A percentile compares a stretch with the other conserved stretches of the same genome.
phyloP scores from a whole-genome alignment of 108 stramenopile genomes.

The Nannochloropsis gaditana region DNA sequence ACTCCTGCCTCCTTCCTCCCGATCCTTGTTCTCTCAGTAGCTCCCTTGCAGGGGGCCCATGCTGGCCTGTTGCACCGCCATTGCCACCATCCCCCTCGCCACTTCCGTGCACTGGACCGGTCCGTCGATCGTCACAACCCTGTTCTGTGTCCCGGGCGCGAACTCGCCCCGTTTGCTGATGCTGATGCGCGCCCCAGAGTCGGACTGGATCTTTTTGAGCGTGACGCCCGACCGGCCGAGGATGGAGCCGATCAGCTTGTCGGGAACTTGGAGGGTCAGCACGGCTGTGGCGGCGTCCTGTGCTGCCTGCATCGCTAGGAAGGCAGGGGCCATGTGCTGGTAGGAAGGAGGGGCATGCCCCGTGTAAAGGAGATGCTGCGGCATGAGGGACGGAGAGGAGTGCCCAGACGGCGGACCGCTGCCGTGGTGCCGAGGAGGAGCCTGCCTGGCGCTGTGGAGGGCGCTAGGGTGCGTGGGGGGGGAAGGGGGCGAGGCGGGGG shows the following conservation, averaged over 20 bases:
- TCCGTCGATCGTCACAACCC: constrained; percentile 33
- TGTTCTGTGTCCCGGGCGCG: constrained; percentile 42
- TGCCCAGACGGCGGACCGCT: too few relatives aligned
- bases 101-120: background rate
- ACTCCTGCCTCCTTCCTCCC: background rate
- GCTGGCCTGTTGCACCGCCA: constrained; percentile 8
- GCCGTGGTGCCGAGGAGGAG: too few relatives aligned
- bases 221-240: background rate
- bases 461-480: too few relatives aligned
- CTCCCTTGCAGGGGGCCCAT: background rate
- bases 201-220: constrained; percentile 31
- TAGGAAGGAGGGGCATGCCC: too few relatives aligned
- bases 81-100: background rate
- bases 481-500: too few relatives aligned
- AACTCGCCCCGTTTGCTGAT: constrained; percentile 41
- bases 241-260: constrained; percentile 17
- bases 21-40: background rate
- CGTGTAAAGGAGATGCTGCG: too few relatives aligned
- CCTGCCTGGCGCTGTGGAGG: too few relatives aligned
- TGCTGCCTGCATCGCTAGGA: background rate
- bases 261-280: constrained; percentile 10
- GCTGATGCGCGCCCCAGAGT: constrained; percentile 41
- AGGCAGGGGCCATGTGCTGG: too few relatives aligned
- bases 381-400: too few relatives aligned
- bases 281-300: background rate